These are phyloP conservation scores for Elsinoe batatas DNA, from an alignment of 2,329 filamentous ascomycete species.

Conservation along the genomic window DNA sequence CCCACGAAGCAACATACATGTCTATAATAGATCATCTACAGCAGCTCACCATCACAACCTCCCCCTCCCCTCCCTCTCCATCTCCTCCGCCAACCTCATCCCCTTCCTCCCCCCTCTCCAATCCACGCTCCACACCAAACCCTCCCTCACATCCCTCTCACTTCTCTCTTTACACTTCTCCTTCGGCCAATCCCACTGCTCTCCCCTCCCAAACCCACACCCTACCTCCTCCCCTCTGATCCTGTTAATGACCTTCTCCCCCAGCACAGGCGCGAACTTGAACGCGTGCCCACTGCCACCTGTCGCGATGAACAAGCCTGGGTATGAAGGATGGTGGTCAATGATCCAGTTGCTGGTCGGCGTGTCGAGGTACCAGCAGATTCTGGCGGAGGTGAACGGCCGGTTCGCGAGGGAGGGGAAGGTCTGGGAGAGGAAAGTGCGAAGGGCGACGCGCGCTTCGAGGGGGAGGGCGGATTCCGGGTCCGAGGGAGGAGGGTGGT, in stretches of 20 bases:
- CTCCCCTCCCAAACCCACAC: slow-evolving; percentile 39
- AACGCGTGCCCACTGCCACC: slow-evolving; percentile 54
- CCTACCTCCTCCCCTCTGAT: slow-evolving; percentile 34
- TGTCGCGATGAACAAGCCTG: slow-evolving; percentile 49
- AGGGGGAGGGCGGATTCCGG: slow-evolving; percentile 38
- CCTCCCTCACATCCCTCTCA: slow-evolving; percentile 25
- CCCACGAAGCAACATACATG: too few species aligned
- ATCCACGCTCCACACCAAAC: slow-evolving; percentile 29
- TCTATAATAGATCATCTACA: too few species aligned
- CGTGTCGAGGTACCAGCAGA: slow-evolving; percentile 51
- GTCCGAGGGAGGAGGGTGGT: slow-evolving; percentile 33
- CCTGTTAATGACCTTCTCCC: slow-evolving; percentile 45
- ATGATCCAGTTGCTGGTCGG: slow-evolving; percentile 47
- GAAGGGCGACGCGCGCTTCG: slow-evolving; percentile 54
- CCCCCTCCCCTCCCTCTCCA: slow-evolving; percentile 20
- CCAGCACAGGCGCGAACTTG: slow-evolving; percentile 52
- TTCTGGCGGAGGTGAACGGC: slow-evolving; percentile 38
- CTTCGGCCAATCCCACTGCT: slow-evolving; percentile 51
- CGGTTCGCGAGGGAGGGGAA: slow-evolving; percentile 30
- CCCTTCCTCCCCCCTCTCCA: slow-evolving; percentile 30
- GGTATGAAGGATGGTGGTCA: slow-evolving; percentile 40
- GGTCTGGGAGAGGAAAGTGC: slow-evolving; percentile 50
- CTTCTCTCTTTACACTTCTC: slow-evolving; percentile 24
- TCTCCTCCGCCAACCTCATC: slow-evolving; percentile 28
- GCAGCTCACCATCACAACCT: background rate